phyloP scores from a whole-genome alignment of 1,139 yeast genomes.

The Saccharomycopsis hybrid region DNA sequence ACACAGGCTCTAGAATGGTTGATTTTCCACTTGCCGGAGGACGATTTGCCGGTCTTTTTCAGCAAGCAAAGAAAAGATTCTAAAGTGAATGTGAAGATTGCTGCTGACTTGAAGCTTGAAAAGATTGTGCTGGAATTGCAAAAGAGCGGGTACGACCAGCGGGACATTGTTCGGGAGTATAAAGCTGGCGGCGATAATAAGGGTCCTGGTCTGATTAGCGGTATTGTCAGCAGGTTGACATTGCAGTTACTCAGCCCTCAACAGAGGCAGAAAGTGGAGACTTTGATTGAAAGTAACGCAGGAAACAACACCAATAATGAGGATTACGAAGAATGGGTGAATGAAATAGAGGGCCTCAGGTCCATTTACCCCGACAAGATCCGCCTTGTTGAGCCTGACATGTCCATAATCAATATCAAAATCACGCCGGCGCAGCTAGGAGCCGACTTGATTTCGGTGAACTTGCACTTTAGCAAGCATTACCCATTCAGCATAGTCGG shows the following conservation, averaged over 20 bases:
- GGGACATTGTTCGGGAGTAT: constrained; percentile 2
- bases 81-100: constrained; percentile 40
- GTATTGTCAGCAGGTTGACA: too few species aligned
- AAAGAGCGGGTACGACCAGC: constrained; percentile 8
- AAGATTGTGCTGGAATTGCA: constrained; percentile 23
- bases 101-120: constrained; percentile 33
- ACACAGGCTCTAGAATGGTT: constrained; percentile 59
- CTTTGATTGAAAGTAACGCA: background rate
- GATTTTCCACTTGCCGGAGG: constrained; percentile 85
- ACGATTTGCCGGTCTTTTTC: constrained; percentile 64
- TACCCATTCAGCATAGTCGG: constrained; percentile 65
- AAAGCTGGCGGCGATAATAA: background rate
- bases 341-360: constrained; percentile 67
- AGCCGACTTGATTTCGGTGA: constrained; percentile 1
- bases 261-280: background rate
- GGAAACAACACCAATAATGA: background rate
- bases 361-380: constrained; percentile 44
- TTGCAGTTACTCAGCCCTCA: background rate
- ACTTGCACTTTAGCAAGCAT: constrained; percentile 16
- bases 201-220: too few species aligned
- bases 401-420: background rate
- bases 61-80: constrained; percentile 39
- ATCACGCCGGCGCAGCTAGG: background rate
- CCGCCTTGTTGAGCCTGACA: constrained; percentile 8
- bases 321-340: constrained; percentile 49